These are phyloP conservation scores for Eucalyptus microcorys DNA, from an alignment of 345 rosid species.

Conservation along the genomic window DNA sequence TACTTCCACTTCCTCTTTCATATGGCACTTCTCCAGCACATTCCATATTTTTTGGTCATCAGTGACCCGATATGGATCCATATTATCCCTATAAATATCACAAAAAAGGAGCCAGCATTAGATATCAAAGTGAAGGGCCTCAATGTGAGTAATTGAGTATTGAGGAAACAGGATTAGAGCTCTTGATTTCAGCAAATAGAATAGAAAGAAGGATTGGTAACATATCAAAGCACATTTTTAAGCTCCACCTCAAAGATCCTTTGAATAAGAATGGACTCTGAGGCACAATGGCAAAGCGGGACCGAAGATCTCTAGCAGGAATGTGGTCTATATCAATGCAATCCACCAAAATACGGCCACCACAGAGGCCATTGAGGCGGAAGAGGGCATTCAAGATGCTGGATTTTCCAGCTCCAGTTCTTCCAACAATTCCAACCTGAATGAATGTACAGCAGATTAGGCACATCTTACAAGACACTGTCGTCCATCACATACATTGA, in stretches of 20 bases:
- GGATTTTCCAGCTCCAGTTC: slow-evolving; percentile 97
- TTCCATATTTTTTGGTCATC: slow-evolving; percentile 61
- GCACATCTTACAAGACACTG: neutral
- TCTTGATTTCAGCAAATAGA: neutral
- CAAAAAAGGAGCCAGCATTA: neutral
- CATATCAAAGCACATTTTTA: neutral
- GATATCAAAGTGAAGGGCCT: neutral
- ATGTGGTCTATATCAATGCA: slow-evolving; percentile 44
- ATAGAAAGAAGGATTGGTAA: neutral
- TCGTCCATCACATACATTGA: neutral
- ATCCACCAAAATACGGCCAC: slow-evolving; percentile 67
- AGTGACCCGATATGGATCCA: slow-evolving; percentile 53
- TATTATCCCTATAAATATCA: slow-evolving; percentile 45
- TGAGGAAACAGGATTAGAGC: neutral
- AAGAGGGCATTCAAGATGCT: slow-evolving; percentile 82
- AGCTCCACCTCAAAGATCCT: slow-evolving; percentile 64
- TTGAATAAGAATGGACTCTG: slow-evolving; percentile 85
- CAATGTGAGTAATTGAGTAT: neutral
- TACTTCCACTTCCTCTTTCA: slow-evolving; percentile 65
- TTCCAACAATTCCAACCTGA: slow-evolving; percentile 86
- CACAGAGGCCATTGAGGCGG: slow-evolving; percentile 53
- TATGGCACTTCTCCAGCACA: slow-evolving; percentile 61
- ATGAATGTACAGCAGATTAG: neutral
- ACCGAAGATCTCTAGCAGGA: slow-evolving; percentile 74
- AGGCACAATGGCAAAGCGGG: slow-evolving; percentile 71